Base-by-base conservation (phyloP, 805 yeast species). In the Cyberlindnera petersonii region DNA sequence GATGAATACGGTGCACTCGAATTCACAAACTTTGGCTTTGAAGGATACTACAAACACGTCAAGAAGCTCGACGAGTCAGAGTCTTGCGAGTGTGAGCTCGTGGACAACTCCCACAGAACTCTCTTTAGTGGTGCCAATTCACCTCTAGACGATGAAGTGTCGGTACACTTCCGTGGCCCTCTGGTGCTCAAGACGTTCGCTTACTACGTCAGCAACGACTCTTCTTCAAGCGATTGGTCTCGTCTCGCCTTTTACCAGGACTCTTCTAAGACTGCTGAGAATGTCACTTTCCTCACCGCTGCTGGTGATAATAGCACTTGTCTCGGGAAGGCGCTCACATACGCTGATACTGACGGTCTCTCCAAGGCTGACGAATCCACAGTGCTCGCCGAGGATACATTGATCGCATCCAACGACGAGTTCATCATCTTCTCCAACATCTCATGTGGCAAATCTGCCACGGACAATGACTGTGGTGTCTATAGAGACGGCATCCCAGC, bases 91-190 rank as follows among this genome's bases (percentile, higher is more conserved):
- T 79, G 85, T 60, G 53, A 71, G 9, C 72, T 83, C 53, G 64
- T 59, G 22, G 48, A 66, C 24, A 61, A 68, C 41, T 42, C 47
- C 5, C 57, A 61, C n/a, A 56, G 64, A 42, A 61, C 67, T 2
- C 21, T 52, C 5, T 77, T 78, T 48, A 61, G 70, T 9, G 91
- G 91, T 18, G 41, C 74, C 17, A 75, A 79, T 52, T 63, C 87
- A 20, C 93, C 93, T 6, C 56, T 82, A 27, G 65, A 81, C 56
- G 79, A 73, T 49, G 88, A 78, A 56, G 66, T 83, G 19, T 78
- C 87, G 4, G 86, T 83, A 13, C 93, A 83, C 57, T 75, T 83
- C 59, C 73, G 93, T 64, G 93, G 93, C 31, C 93, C 93, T 9
- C 57, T 83, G 43, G 63, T 71, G 13, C 65, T 83, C 53, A 60